Conservation (phyloP, 139 green algal species). For the Micractinium conductrix region DNA sequence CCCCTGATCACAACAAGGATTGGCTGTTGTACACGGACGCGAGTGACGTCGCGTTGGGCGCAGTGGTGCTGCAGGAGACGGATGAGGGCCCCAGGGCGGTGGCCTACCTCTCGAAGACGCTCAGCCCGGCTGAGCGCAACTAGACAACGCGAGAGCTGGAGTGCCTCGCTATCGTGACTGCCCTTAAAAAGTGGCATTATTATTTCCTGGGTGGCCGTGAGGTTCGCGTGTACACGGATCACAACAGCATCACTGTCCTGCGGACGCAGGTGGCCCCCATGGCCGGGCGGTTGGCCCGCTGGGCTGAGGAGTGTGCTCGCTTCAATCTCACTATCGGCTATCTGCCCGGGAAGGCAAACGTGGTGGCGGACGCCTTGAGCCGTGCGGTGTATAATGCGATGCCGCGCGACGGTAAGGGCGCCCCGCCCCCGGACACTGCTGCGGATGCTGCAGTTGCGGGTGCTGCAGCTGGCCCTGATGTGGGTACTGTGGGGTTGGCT, state of each 20-base stretch:
- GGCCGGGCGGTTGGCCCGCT: conserved; percentile 23
- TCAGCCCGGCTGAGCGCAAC: conserved; percentile 45
- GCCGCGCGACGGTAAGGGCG: no score
- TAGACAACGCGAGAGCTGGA: conserved; percentile 61
- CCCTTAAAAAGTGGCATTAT: conserved; percentile 46
- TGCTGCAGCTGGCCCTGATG: no score
- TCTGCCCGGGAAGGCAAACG: conserved; percentile 48
- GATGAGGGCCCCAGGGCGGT: conserved; percentile 34
- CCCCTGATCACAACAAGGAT: not conserved
- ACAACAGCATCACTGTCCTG: conserved; percentile 45
- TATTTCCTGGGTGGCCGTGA: conserved; percentile 44
- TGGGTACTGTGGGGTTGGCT: no score
- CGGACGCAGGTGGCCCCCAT: not conserved
- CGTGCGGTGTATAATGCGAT: no score
- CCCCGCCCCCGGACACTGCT: no score
- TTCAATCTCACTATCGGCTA: conserved; percentile 52
- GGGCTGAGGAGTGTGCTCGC: conserved; percentile 19
- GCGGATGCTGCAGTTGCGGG: no score
- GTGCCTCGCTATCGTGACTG: conserved; percentile 50
- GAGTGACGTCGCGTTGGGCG: conserved; percentile 38
- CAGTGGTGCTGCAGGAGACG: conserved; percentile 24
- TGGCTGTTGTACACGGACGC: conserved; percentile 43
- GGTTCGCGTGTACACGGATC: conserved; percentile 50
- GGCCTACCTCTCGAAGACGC: conserved; percentile 45
- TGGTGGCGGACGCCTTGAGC: conserved; percentile 50